phyloP scores from a whole-genome alignment of 768 basidiomycete species.

The Exsudoporus frostii region DNA sequence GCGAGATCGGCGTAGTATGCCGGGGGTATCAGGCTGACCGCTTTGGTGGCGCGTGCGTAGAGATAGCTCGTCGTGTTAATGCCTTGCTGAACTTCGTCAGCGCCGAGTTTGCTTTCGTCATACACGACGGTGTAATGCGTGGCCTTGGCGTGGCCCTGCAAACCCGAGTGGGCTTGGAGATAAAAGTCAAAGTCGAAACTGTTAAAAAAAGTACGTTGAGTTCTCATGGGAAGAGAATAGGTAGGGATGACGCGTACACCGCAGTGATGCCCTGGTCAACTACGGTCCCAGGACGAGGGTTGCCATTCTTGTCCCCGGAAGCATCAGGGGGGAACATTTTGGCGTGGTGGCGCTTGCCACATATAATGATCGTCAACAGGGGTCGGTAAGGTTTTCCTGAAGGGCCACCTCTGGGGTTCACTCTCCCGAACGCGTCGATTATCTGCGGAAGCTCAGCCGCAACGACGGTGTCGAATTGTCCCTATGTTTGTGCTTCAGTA shows the following conservation, averaged over 20 bases:
- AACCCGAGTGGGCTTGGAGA: slow-evolving; percentile 70
- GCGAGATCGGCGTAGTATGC: slow-evolving; percentile 83
- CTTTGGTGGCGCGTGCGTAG: slow-evolving; percentile 80
- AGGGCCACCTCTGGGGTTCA: slow-evolving; percentile 40
- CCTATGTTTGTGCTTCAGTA: slow-evolving; percentile 39
- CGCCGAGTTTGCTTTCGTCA: slow-evolving; percentile 67
- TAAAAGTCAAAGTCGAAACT: slow-evolving; percentile 68
- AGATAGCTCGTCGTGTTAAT: slow-evolving; percentile 68
- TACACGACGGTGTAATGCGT: slow-evolving; percentile 82
- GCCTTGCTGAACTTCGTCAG: slow-evolving; percentile 73
- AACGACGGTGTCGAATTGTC: slow-evolving; percentile 67
- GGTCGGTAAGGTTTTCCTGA: slow-evolving; percentile 54
- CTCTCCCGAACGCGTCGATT: slow-evolving; percentile 50
- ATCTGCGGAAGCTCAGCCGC: slow-evolving; percentile 61
- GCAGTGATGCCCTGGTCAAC: slow-evolving; percentile 77
- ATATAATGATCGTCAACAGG: slow-evolving; percentile 67
- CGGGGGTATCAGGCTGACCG: slow-evolving; percentile 76
- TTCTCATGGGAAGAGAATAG: neutral
- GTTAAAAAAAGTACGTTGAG: neutral
- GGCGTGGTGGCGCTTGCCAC: slow-evolving; percentile 66
- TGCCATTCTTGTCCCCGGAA: slow-evolving; percentile 62
- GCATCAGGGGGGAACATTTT: slow-evolving; percentile 56
- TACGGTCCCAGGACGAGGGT: slow-evolving; percentile 76
- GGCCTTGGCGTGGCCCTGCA: slow-evolving; percentile 67
- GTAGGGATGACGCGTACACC: slow-evolving; percentile 39